Base-by-base conservation (phyloP, 805 yeast species). In the Ogataea paraovalis region DNA sequence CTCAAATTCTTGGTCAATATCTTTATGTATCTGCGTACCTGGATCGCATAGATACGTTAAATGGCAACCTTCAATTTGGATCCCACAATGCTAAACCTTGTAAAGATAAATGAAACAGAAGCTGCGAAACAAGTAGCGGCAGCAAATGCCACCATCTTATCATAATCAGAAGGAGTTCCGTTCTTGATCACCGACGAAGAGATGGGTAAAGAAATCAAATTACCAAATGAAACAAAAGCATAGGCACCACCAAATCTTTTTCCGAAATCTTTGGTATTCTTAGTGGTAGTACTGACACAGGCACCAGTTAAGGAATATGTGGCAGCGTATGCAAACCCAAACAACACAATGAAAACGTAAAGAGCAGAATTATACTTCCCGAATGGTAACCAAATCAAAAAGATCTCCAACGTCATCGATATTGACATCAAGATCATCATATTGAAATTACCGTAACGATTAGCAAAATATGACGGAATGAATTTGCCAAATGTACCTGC, bases 221-320 rank as follows among this genome's bases (percentile, higher is more conserved):
- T 67, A 16, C 74, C 67, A 41, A 80, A 61, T 43, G 87, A 76
- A 12, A 79, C 80, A 55, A 80, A 63, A 42, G 79, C 80, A 60
- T 82, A 83, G 50, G 82, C 75, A 14, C 87, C 73, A 0, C 90
- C 90, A 53, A 80, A 85, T 19, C 85, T 66, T 51, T 78, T 80
- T 18, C 91, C 91, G 60, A 83, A 85, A 46, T 81, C 77, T 48
- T 73, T 69, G 0, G 80, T 79, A 18, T 42, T 52, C 10, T 73
- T 74, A 10, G 83, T 75, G 19, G 83, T 76, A 44, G 76, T 74
- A 1, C 83, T 76, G 36, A 83, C 71, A 44, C 87, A 80, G 3
- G 80, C 85, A 0, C 89, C 87, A 0, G 82, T 74, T 44, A 84
- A 62, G 1, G 87, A 75, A 41, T 85, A 70, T 5, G 82, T 76